Evolutionary conservation across 345 rosid genomes (phyloP), one percentile per base, ranked within the genome.

Genomic region (Melaleuca quinquenervia): DNA sequence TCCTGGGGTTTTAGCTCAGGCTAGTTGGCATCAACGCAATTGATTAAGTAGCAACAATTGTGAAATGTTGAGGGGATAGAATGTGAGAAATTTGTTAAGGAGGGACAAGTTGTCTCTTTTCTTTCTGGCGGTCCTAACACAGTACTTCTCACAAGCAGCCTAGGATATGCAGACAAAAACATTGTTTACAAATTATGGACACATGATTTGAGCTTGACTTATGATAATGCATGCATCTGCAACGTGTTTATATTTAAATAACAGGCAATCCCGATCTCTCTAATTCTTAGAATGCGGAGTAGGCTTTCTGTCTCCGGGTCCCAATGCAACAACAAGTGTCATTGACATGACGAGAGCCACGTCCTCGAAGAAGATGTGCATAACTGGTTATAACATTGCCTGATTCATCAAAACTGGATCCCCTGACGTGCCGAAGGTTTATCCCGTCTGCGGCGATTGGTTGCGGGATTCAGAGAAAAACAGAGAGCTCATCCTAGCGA

Each of bases 401-500:
- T 60, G 9, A 58, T 27, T n/a, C 5, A 0, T 12, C 5, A 60
- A 27, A n/a, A 56, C 13, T 13, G 74, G 74, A 60, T 1, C 41
- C 36, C 6, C 20, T 0, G 0, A 60, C 36, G 1, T 3, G 36
- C 1, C 1, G 6, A 13, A 0, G 74, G 13, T 6, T 60, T 12
- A 36, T 14, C 41, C 74, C 20, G 6, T 27, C 0, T 60, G 1
- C 0, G 2, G 32, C 2, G 0, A 27, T 60, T 7, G 14, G 14
- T 60, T 18, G 74, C 1, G 32, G 20, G 74, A 27, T 27, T 60
- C 10, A 3, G 41, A 62, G 7, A 41, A 41, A 62, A 62, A 29
- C 15, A 14, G 75, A 0, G 44, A 21, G 6, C 75, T 62, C 22
- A 3, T 62, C 22, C 10, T 62, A 15, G 75, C 6, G 21, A 29